A percentile compares a stretch with the other conserved stretches of the same genome.
Evolutionary conservation across 306 rosid species (phyloP).

Genomic region (Dicorynia guianensis): DNA sequence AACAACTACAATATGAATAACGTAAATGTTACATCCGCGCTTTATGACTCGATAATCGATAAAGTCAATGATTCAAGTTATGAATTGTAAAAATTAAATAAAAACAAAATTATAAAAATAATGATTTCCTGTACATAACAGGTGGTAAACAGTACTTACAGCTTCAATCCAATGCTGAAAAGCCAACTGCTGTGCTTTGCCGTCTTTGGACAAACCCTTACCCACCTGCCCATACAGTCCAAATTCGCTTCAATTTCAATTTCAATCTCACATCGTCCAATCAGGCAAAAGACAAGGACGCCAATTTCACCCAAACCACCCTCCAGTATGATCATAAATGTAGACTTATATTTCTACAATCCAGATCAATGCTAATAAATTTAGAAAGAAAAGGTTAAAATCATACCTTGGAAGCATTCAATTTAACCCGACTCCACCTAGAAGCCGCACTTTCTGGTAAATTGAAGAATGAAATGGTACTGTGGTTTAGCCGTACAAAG

Average conservation of each 20-base stretch:
- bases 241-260: background rate
- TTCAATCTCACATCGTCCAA: constrained; percentile 6
- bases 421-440: constrained; percentile 61
- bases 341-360: background rate
- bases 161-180: constrained; percentile 90
- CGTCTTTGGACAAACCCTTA: constrained; percentile 71
- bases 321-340: background rate
- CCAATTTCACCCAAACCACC: background rate
- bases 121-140: no score
- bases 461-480: constrained; percentile 74
- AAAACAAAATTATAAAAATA: background rate
- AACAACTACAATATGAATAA: background rate
- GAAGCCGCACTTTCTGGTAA: constrained; percentile 57
- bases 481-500: constrained; percentile 55
- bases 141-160: constrained; percentile 41
- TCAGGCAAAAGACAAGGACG: background rate
- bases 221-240: constrained; percentile 62
- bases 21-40: no score
- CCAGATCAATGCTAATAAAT: constrained; percentile 5
- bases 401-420: constrained; percentile 71
- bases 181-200: constrained; percentile 76
- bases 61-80: no score
- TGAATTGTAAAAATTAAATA: background rate
- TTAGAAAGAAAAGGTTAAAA: background rate
- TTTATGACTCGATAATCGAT: no score